Evolutionary conservation across 129 eudicot genomes (phyloP), one percentile per base, ranked within the genome.

Genomic region (Flaveria brownii): DNA sequence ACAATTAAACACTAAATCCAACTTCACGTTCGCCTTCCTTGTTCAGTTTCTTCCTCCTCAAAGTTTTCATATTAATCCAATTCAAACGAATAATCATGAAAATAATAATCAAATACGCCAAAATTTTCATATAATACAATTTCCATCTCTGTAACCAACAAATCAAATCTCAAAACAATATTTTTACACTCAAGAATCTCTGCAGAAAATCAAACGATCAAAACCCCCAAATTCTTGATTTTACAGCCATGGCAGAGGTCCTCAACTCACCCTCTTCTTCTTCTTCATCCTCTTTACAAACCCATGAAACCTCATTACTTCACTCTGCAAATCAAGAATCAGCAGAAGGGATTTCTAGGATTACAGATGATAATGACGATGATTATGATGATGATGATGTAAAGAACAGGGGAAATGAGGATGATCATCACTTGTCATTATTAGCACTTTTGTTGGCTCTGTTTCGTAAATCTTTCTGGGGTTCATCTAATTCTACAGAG

Each of bases 381-480:
- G 22, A 20, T 20, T 20, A 55, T 12, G 80, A 62, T 18, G 23
- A 55, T 12, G 82, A 62, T 45, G 79, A 78, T 52, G 70, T 54
- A 66, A 80, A 81, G 66, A 82, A 59, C 70, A 82, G 70, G 13
- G 52, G 82, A 47, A 82, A 79, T 9, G 77, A 83, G 16, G 83
- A 83, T 26, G 78, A 84, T 42, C 86, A 91, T 2, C 87, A 87
- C 54, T 69, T 92, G 61, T 87, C 97, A 8, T 83, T 89, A 14
- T 79, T 91, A 52, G 92, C 97, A 10, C 84, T 91, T 75, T 67
- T 89, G 79, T 82, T 85, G 28, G 66, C 96, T 42, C 45, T 89
- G 15, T 82, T 92, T 65, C 84, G 92, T 85, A 89, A 92, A 79
- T 85, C 96, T 20, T 84, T 92, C 70, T 84, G 89, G 88, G 75